phyloP scores from a whole-genome alignment of 495 filamentous ascomycete genomes.

The Podospora comata region DNA sequence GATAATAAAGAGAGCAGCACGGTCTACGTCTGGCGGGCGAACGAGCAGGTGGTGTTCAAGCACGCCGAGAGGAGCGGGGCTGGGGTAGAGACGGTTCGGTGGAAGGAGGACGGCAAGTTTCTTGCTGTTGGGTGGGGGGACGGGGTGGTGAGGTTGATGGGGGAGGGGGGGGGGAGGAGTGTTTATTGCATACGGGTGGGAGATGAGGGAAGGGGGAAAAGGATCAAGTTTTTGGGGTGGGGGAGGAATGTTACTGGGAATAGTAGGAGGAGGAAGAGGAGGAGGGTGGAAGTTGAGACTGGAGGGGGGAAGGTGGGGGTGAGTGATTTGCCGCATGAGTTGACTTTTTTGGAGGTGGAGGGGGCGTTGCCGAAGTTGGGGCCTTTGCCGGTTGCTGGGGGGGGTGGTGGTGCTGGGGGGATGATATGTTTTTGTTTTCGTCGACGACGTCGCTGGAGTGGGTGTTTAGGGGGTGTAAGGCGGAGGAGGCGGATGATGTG shows the following conservation, averaged over 20 bases:
- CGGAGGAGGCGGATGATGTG: slow-evolving; percentile 64
- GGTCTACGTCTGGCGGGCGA: slow-evolving; percentile 55
- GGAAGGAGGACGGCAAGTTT: slow-evolving; percentile 79
- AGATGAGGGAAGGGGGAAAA: slow-evolving; percentile 19
- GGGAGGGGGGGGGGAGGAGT: slow-evolving; percentile 71
- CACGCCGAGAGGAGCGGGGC: slow-evolving; percentile 45
- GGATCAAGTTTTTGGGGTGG: slow-evolving; percentile 70
- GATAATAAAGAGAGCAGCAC: slow-evolving; percentile 58
- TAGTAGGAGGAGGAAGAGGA: slow-evolving; percentile 16
- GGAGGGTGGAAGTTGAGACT: slow-evolving; percentile 39
- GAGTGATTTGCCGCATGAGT: slow-evolving; percentile 60
- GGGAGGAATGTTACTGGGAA: slow-evolving; percentile 61
- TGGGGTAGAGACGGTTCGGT: slow-evolving; percentile 57
- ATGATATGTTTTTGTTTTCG: slow-evolving; percentile 65
- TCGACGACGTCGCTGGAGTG: slow-evolving; percentile 67
- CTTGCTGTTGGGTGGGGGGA: slow-evolving; percentile 78
- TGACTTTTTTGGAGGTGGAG: slow-evolving; percentile 76
- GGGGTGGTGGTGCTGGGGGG: slow-evolving; percentile 32
- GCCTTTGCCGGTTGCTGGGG: slow-evolving; percentile 58
- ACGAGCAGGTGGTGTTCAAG: slow-evolving; percentile 44
- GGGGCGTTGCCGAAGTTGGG: slow-evolving; percentile 77
- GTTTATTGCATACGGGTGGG: slow-evolving; percentile 62
- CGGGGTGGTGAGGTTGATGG: slow-evolving; percentile 64
- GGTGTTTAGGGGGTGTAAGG: slow-evolving; percentile 60
- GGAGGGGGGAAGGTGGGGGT: slow-evolving; percentile 1